These are phyloP conservation scores for Podaxis mareebaensis DNA, from an alignment of 768 basidiomycete genomes.

Conservation along the genomic window DNA sequence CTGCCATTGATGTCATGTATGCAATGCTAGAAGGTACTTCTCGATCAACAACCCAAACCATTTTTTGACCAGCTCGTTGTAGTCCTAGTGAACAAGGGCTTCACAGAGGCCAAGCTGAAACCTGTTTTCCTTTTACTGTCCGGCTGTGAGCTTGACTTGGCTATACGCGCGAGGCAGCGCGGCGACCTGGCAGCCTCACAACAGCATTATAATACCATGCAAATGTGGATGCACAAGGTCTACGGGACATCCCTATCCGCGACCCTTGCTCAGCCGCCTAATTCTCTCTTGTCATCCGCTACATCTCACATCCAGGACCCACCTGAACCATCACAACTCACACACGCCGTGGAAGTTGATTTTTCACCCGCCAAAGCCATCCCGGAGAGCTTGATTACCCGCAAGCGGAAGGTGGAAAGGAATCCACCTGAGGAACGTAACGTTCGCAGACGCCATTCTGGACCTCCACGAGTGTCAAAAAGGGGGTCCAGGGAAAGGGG, in stretches of 20 bases:
- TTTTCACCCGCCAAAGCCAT: background rate
- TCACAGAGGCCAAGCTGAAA: conserved; percentile 40
- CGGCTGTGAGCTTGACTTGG: conserved; percentile 53
- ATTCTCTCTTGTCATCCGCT: background rate
- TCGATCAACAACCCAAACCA: background rate
- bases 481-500: conserved; percentile 27
- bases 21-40: conserved; percentile 49
- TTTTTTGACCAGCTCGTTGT: conserved; percentile 9
- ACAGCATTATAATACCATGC: conserved; percentile 40
- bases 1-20: conserved; percentile 44
- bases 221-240: conserved; percentile 48
- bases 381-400: background rate
- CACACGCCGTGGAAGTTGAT: background rate
- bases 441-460: conserved; percentile 39
- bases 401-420: background rate
- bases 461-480: conserved; percentile 35
- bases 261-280: background rate
- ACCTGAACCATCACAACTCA: background rate
- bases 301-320: background rate
- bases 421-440: conserved; percentile 3
- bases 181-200: conserved; percentile 27
- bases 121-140: conserved; percentile 56
- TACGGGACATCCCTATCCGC: conserved; percentile 33
- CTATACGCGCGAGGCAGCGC: conserved; percentile 28
- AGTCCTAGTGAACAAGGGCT: conserved; percentile 43